Evolutionary conservation across 306 rosid species (phyloP), one percentile per base, ranked within the genome.

Genomic region (Acmispon strigosus): DNA sequence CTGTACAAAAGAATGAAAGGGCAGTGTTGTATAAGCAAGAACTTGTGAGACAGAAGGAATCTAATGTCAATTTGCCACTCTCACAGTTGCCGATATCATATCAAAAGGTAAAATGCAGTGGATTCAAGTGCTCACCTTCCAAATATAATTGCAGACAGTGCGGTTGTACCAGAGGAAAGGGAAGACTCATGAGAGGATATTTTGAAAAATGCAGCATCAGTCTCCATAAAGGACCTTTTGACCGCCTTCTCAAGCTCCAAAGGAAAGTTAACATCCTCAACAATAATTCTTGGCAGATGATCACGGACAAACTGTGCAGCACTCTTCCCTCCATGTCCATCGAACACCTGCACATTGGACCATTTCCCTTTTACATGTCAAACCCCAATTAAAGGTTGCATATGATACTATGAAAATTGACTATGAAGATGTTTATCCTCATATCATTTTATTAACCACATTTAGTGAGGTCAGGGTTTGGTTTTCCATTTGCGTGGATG

Each of bases 111-210:
- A 32, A 32, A 8, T 4, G 8, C 37, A 32, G 37, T 32, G 4
- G 11, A n/a, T 5, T 24, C 17, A 55, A 52, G 54, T 43, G 27
- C 62, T 75, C 47, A 87, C 98, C 96, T 87, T 75, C 96, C 92
- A 56, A 84, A 88, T 72, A 92, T 84, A 82, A 89, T 92, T 53
- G 98, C 98, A 51, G 95, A 84, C 0, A 92, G 87, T 9, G 87
- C 96, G 62, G 98, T 92, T 60, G 98, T 92, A 62, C 98, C 96
- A 62, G 98, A 92, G 58, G 95, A 83, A 29, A 65, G 74, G 62
- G 95, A 78, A 62, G 92, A 67, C 50, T 84, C 88, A 15, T 34
- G 65, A 52, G 92, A 82, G 70, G 86, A 92, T 10, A 68, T 51
- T 41, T 81, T 77, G 17, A 89, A 92, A 82, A 92, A 85, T 32